phyloP scores from a whole-genome alignment of 2,329 filamentous ascomycete species.

The Sclerotinia spermophila region DNA sequence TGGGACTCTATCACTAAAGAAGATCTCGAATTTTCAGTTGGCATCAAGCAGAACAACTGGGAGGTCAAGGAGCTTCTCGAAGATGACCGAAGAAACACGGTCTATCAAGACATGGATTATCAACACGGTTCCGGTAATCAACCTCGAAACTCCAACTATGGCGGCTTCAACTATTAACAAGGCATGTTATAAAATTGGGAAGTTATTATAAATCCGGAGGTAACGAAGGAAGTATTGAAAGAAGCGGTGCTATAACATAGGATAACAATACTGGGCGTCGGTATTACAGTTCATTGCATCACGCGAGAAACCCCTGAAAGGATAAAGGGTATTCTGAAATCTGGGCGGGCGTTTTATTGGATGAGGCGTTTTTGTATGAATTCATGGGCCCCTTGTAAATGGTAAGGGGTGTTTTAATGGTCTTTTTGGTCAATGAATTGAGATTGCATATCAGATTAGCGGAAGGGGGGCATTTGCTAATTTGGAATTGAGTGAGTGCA shows the following conservation, averaged over 20 bases:
- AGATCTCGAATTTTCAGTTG: slow-evolving; percentile 96
- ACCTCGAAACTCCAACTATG: slow-evolving; percentile 36
- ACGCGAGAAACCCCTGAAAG: not conserved
- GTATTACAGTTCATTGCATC: not conserved
- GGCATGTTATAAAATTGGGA: not conserved
- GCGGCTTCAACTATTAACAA: slow-evolving; percentile 32
- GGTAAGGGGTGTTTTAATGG: not conserved
- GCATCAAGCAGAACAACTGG: slow-evolving; percentile 94
- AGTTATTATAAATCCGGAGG: not conserved
- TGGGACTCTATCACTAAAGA: slow-evolving; percentile 99
- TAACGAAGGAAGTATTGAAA: not conserved
- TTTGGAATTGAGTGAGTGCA: not conserved
- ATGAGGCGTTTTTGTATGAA: slow-evolving; percentile 11
- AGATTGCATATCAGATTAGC: not conserved
- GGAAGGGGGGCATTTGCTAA: not conserved
- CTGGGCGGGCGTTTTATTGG: slow-evolving; percentile 18
- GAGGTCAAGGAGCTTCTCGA: slow-evolving; percentile 83
- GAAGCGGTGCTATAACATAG: not conserved
- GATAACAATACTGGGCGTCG: not conserved
- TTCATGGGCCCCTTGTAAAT: not conserved
- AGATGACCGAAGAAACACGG: slow-evolving; percentile 35
- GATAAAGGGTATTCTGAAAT: slow-evolving; percentile 5
- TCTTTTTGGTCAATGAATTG: not conserved
- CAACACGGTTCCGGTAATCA: slow-evolving; percentile 25
- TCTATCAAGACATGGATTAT: slow-evolving; percentile 37